These are phyloP conservation scores for Nothophaeocryptopus gaeumannii DNA, from an alignment of 2,329 filamentous ascomycete genomes.

Conservation along the genomic window DNA sequence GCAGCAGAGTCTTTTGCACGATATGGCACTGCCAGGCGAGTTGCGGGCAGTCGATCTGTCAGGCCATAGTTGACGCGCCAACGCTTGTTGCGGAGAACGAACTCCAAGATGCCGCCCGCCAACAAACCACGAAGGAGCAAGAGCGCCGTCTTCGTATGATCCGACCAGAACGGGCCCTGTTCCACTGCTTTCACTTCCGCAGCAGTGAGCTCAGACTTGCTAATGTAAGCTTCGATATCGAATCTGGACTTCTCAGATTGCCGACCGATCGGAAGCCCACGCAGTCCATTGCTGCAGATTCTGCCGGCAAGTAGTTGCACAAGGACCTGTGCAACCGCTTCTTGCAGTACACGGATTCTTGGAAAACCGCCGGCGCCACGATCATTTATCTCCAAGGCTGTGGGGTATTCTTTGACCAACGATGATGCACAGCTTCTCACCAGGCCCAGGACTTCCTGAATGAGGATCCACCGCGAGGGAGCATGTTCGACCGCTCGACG, in stretches of 20 bases:
- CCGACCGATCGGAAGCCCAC: constrained; percentile 19
- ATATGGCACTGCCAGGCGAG: constrained; percentile 62
- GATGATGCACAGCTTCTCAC: constrained; percentile 15
- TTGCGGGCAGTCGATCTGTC: constrained; percentile 45
- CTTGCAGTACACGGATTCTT: constrained; percentile 44
- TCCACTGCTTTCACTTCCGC: constrained; percentile 15
- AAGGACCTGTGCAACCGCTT: background rate
- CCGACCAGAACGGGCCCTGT: constrained; percentile 17
- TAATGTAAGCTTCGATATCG: constrained; percentile 24
- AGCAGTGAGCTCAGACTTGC: constrained; percentile 12
- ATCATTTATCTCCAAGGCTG: constrained; percentile 12
- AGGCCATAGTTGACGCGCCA: constrained; percentile 63
- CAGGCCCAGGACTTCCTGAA: constrained; percentile 37
- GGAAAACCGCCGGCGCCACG: constrained; percentile 45
- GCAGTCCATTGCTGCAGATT: constrained; percentile 33
- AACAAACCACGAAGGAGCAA: constrained; percentile 64
- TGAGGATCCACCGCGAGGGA: constrained; percentile 39
- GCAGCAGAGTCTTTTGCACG: constrained; percentile 62
- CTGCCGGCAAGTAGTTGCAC: constrained; percentile 29
- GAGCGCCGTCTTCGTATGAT: constrained; percentile 35
- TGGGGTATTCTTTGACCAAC: constrained; percentile 7
- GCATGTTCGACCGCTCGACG: constrained; percentile 41
- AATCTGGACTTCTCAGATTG: constrained; percentile 16
- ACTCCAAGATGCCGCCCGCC: constrained; percentile 57
- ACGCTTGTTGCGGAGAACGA: constrained; percentile 59